These are phyloP conservation scores for Aspergillus cristatus DNA, from an alignment of 495 filamentous ascomycete species.

Conservation along the genomic window DNA sequence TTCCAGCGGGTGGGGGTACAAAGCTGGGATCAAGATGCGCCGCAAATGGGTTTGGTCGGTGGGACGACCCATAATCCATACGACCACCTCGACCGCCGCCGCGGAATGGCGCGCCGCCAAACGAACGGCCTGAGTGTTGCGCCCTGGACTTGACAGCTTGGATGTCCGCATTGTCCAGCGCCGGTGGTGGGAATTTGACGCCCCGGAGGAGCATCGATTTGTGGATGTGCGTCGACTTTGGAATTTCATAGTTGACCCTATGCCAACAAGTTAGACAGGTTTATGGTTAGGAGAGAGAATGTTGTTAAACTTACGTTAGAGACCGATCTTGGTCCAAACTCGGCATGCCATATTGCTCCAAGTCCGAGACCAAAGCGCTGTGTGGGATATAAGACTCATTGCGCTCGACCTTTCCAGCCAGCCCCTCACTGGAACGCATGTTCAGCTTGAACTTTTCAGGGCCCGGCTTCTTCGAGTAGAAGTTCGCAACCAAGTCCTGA, in stretches of 20 bases:
- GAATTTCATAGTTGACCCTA: conserved; percentile 80
- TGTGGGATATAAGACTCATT: conserved; percentile 73
- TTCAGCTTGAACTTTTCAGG: conserved; percentile 58
- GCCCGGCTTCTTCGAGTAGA: conserved; percentile 84
- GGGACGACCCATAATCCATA: conserved; percentile 33
- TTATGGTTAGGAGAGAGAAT: conserved; percentile 2
- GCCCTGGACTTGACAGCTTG: conserved; percentile 54
- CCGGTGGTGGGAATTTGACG: conserved; percentile 58
- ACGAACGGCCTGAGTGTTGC: conserved; percentile 48
- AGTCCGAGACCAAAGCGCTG: conserved; percentile 53
- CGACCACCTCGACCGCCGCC: conserved; percentile 42
- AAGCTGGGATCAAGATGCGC: conserved; percentile 45
- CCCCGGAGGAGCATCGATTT: conserved; percentile 93
- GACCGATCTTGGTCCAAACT: conserved; percentile 74
- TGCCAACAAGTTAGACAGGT: conserved; percentile 23
- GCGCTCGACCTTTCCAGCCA: conserved; percentile 74
- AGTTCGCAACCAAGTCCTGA: conserved; percentile 65
- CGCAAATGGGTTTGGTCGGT: conserved; percentile 46
- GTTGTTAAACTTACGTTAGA: conserved; percentile 52
- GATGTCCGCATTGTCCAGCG: conserved; percentile 64
- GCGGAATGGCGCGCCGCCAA: conserved; percentile 54
- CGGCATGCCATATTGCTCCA: conserved; percentile 58
- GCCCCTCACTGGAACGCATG: conserved; percentile 59
- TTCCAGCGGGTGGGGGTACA: conserved; percentile 19
- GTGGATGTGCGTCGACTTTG: conserved; percentile 58